Evolutionary conservation across 805 yeast species (phyloP).

Genomic region (Starmerella potacharoeniae): DNA sequence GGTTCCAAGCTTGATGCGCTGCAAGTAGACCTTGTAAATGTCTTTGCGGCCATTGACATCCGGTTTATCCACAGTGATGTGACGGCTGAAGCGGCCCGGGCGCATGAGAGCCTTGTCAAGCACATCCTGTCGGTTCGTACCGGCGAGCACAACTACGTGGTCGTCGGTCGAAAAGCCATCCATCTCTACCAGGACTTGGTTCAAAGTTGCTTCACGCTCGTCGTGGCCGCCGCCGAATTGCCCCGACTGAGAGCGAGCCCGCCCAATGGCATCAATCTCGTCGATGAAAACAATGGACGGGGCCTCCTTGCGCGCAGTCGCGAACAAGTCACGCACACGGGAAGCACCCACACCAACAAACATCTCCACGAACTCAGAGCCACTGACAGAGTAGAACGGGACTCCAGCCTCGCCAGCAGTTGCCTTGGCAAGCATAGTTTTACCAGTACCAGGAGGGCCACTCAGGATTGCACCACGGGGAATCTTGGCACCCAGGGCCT

Average conservation of each 20-base stretch:
- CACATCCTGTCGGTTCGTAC: conserved; percentile 92
- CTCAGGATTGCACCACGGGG: conserved; percentile 96
- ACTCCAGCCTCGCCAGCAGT: conserved; percentile 99
- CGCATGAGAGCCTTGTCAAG: conserved; percentile 85
- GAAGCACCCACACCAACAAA: conserved; percentile 99
- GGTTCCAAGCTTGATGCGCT: conserved; percentile 49
- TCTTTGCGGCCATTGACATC: conserved; percentile 92
- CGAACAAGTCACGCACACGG: conserved; percentile 89
- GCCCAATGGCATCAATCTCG: conserved; percentile 99
- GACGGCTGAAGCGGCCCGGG: conserved; percentile 97
- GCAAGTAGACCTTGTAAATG: conserved; percentile 77
- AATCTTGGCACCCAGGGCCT: conserved; percentile 87
- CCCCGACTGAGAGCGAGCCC: conserved; percentile 51
- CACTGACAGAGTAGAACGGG: conserved; percentile 90
- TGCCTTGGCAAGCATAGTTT: conserved; percentile 90
- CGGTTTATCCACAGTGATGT: conserved; percentile 81
- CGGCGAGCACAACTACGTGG: conserved; percentile 93
- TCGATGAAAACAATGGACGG: conserved; percentile 95
- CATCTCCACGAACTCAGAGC: conserved; percentile 97
- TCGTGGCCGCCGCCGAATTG: conserved; percentile 69
- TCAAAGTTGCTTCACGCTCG: conserved; percentile 91
- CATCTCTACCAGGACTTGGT: conserved; percentile 95
- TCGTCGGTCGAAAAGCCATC: conserved; percentile 89
- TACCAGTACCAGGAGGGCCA: conserved; percentile 99
- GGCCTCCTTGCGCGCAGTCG: conserved; percentile 84